phyloP scores from a whole-genome alignment of 495 filamentous ascomycete species.

The Xylaria venustula region DNA sequence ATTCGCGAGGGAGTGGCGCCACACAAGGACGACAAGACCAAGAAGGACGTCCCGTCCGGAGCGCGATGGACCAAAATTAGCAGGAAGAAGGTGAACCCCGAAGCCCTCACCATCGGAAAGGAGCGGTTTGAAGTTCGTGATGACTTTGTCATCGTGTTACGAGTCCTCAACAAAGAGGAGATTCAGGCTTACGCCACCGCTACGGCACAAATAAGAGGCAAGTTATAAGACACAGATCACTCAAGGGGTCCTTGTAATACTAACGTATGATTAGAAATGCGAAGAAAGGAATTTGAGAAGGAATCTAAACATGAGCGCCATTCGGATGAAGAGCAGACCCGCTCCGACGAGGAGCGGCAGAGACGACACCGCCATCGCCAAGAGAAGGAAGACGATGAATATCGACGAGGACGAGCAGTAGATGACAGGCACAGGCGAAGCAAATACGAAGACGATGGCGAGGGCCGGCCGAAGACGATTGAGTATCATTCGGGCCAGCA shows the following conservation, averaged over 20 bases:
- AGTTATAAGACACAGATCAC: conserved; percentile 15
- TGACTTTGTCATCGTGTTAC: conserved; percentile 81
- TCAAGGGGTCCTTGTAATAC: conserved; percentile 1
- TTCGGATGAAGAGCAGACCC: conserved; percentile 24
- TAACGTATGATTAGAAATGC: conserved; percentile 27
- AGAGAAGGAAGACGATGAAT: conserved; percentile 34
- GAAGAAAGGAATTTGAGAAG: conserved; percentile 36
- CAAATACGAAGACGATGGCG: conserved; percentile 23
- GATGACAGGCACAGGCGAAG: conserved; percentile 25
- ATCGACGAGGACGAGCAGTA: conserved; percentile 22
- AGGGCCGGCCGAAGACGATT: conserved; percentile 17
- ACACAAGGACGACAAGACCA: conserved; percentile 75
- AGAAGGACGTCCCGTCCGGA: conserved; percentile 66
- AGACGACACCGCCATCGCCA: conserved; percentile 29
- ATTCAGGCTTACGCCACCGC: conserved; percentile 75
- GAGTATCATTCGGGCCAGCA: conserved; percentile 19
- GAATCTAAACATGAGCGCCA: conserved; percentile 25
- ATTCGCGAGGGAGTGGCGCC: conserved; percentile 88
- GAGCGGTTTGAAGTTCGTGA: conserved; percentile 79
- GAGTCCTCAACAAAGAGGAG: conserved; percentile 77
- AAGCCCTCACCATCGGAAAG: conserved; percentile 69
- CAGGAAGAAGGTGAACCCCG: conserved; percentile 77
- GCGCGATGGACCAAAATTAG: conserved; percentile 90
- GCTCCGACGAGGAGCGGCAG: conserved; percentile 30
- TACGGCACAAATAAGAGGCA: conserved; percentile 77